These are phyloP conservation scores for Tolypocladium pustulatum DNA, from an alignment of 2,329 filamentous ascomycete species.

Conservation along the genomic window DNA sequence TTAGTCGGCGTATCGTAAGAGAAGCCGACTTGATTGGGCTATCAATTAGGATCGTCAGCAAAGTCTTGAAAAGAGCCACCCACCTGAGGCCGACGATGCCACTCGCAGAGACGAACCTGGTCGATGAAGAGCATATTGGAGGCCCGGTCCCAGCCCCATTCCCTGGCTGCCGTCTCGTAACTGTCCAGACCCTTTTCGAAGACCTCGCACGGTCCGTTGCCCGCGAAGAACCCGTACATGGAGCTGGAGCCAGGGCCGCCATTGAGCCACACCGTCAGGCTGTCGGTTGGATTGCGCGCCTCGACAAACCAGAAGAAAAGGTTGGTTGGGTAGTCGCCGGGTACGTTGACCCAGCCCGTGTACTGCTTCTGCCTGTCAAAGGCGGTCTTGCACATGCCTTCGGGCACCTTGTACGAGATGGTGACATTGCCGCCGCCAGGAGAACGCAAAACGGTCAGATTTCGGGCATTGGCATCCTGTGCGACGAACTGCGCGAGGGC, in stretches of 20 bases:
- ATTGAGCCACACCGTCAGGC: slow-evolving; percentile 52
- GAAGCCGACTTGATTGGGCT: slow-evolving; percentile 62
- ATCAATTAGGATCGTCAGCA: slow-evolving; percentile 1
- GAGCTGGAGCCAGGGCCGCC: slow-evolving; percentile 57
- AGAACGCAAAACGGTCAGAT: slow-evolving; percentile 47
- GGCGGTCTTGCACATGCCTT: slow-evolving; percentile 53
- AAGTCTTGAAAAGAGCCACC: no score
- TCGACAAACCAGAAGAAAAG: slow-evolving; percentile 42
- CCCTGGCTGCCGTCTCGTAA: slow-evolving; percentile 44
- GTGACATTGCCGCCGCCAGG: slow-evolving; percentile 53
- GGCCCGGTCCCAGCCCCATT: slow-evolving; percentile 55
- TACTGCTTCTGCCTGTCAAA: slow-evolving; percentile 58
- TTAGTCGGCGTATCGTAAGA: slow-evolving; percentile 56
- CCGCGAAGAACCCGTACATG: slow-evolving; percentile 53
- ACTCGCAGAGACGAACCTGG: slow-evolving; percentile 26
- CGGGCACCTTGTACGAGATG: slow-evolving; percentile 54
- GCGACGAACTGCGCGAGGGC: slow-evolving; percentile 22
- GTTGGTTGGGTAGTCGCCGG: slow-evolving; percentile 41
- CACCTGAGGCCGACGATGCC: background rate
- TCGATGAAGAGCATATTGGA: slow-evolving; percentile 48
- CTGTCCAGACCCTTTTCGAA: slow-evolving; percentile 34
- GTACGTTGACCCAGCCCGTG: slow-evolving; percentile 57
- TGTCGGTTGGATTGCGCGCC: slow-evolving; percentile 29
- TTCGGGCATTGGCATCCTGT: slow-evolving; percentile 19
- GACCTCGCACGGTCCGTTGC: slow-evolving; percentile 44